Base-by-base conservation (phyloP, 176 grass and related monocot genomes). In the Eleusine indica region DNA sequence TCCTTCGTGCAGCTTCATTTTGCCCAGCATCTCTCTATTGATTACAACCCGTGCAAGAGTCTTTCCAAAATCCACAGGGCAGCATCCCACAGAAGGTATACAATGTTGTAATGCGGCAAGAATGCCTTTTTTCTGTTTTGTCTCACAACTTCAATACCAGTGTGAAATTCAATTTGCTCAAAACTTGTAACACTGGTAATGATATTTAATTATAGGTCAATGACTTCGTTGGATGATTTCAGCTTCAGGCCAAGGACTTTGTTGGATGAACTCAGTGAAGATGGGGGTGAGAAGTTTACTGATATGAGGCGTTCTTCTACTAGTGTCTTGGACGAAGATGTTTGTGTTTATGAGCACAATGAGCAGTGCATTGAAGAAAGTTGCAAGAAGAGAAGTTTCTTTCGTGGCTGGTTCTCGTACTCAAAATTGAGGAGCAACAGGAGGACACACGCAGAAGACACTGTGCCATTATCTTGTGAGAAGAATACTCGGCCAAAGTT, bases 1-100 rank as follows among this genome's bases (percentile, higher is more conserved):
- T 51, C 43, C 63, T 76, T 80, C 35, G 21, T 74, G 83, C 87
- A 98, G 96, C 91, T 98, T 76, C 74, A 91, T 84, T 98, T 98
- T 85, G 73, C 87, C 48, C 87, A 83, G 68, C 96, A 95, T 88
- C 80, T 98, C 18, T 91, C 89, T 46, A 49, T 91, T 53, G 69
- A 95, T 60, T 83, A 89, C 51, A 82, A 37, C 42, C 78, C 91
- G 62, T 77, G 78, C 68, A 88, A 87, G 82, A 75, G 82, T 53
- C 77, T 64, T 85, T 73, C 86, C 7, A 89, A 66, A 70, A 60
- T 32, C 62, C 80, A 68, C 58, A 75, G 56, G 74, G 65, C 66
- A 42, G 58, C 76, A 70, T 79, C 75, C 51, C 82, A 86, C 40
- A 83, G 82, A 86, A 94, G 82, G 92, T 94, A 86, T 68, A 7